Conservation (phyloP, 2,329 filamentous ascomycete species). For the Elsinoe fawcettii region DNA sequence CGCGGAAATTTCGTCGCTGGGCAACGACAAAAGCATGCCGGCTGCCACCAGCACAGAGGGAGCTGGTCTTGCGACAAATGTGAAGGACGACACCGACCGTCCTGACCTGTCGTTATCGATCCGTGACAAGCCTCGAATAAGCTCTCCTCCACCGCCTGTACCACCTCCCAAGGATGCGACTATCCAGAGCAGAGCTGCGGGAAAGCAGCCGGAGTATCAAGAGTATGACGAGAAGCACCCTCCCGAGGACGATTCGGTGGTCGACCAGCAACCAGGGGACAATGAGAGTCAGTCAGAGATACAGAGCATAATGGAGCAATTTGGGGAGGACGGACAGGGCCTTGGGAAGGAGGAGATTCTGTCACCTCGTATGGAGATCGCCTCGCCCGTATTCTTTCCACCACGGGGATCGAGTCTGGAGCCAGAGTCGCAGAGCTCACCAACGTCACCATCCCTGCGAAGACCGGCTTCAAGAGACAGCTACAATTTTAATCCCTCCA, state of each 20-base stretch:
- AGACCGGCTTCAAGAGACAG: slow-evolving; percentile 18
- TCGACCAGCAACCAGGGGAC: slow-evolving; percentile 21
- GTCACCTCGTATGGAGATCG: slow-evolving; percentile 77
- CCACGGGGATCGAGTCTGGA: slow-evolving; percentile 83
- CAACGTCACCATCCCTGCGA: slow-evolving; percentile 16
- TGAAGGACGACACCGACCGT: background rate
- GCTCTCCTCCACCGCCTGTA: slow-evolving; percentile 25
- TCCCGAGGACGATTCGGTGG: slow-evolving; percentile 21
- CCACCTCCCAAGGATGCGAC: slow-evolving; percentile 27
- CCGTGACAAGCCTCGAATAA: slow-evolving; percentile 16
- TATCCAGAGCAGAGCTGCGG: slow-evolving; percentile 1
- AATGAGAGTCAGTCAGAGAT: slow-evolving; percentile 58
- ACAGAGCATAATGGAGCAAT: slow-evolving; percentile 96
- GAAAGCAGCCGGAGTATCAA: slow-evolving; percentile 12
- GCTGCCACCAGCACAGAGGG: background rate
- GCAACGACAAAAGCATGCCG: background rate
- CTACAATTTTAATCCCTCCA: slow-evolving; percentile 16
- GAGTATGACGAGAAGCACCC: slow-evolving; percentile 28
- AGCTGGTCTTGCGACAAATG: background rate
- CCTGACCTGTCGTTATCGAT: background rate
- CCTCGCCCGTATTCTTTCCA: slow-evolving; percentile 75
- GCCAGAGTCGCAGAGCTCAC: slow-evolving; percentile 34
- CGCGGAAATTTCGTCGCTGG: background rate
- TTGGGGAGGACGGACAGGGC: slow-evolving; percentile 54
- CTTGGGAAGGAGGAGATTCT: slow-evolving; percentile 77